A percentile compares a stretch with the other conserved stretches of the same genome.
Conservation (phyloP, 768 basidiomycete genomes). For the Hydnum rufescens region DNA sequence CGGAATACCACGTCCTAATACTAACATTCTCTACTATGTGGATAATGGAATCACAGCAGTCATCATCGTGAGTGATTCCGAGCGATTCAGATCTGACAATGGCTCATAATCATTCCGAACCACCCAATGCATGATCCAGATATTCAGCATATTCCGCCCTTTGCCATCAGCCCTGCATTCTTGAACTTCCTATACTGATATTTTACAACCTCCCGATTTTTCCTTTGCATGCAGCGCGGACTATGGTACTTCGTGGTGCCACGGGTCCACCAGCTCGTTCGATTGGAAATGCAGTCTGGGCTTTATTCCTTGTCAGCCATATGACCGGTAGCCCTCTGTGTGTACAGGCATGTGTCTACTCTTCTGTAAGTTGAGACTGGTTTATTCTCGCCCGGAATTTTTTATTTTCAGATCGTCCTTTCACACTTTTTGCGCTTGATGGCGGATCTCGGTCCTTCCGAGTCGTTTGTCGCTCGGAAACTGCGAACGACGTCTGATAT, state of each 20-base stretch:
- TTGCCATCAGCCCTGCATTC: conserved; percentile 81
- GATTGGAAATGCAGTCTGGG: conserved; percentile 42
- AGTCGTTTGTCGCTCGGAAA: conserved; percentile 87
- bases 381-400: background rate
- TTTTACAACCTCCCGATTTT: conserved; percentile 46
- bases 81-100: conserved; percentile 6
- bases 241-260: conserved; percentile 91
- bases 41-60: conserved; percentile 52
- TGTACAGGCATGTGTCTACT: conserved; percentile 46
- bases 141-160: conserved; percentile 58
- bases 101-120: conserved; percentile 64
- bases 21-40: background rate
- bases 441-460: conserved; percentile 68
- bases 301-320: conserved; percentile 73
- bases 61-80: conserved; percentile 66
- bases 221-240: conserved; percentile 70
- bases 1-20: no score
- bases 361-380: background rate
- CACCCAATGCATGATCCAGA: conserved; percentile 76
- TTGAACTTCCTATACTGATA: conserved; percentile 63
- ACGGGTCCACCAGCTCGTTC: conserved; percentile 82
- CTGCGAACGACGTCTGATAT: conserved; percentile 96
- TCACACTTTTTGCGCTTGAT: conserved; percentile 96
- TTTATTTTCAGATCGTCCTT: conserved; percentile 48
- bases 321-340: conserved; percentile 77